phyloP scores from a whole-genome alignment of 345 rosid genomes.

The Raphanus sativus region DNA sequence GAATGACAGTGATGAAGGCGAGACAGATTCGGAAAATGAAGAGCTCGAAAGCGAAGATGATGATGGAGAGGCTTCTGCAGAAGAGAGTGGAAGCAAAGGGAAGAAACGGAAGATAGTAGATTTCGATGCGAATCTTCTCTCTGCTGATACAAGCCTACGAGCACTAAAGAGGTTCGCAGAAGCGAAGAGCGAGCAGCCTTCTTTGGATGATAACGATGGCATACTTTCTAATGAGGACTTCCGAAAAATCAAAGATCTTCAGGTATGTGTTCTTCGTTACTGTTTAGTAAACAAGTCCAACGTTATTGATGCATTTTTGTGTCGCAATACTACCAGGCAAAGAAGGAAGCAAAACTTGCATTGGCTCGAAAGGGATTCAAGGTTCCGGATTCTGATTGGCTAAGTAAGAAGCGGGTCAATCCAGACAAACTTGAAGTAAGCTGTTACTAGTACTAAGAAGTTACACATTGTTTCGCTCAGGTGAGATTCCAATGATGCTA shows the following conservation, averaged over 20 bases:
- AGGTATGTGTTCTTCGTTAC: constrained; percentile 45
- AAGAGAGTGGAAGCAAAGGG: constrained; percentile 34
- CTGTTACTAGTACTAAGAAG: not conserved
- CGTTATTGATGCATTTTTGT: constrained; percentile 18
- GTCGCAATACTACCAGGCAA: constrained; percentile 48
- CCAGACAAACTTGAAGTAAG: constrained; percentile 90
- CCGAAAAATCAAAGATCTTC: constrained; percentile 73
- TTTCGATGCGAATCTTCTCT: constrained; percentile 62
- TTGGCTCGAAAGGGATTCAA: constrained; percentile 80
- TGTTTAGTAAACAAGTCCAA: not conserved
- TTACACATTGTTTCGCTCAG: not conserved
- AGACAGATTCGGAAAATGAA: constrained; percentile 31
- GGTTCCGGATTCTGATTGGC: constrained; percentile 70
- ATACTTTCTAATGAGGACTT: constrained; percentile 94
- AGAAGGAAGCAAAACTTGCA: constrained; percentile 66
- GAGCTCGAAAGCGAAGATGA: constrained; percentile 38
- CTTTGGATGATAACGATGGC: constrained; percentile 56
- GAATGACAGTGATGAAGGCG: constrained; percentile 39
- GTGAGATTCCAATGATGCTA: not conserved
- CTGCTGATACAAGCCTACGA: constrained; percentile 84
- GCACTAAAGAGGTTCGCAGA: constrained; percentile 80
- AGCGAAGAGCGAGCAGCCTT: constrained; percentile 41
- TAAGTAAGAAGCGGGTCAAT: constrained; percentile 76
- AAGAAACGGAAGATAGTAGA: constrained; percentile 72
- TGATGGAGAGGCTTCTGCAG: constrained; percentile 35